Base-by-base conservation (phyloP, 2,329 filamentous ascomycete species). In the Grosmannia serpens region DNA sequence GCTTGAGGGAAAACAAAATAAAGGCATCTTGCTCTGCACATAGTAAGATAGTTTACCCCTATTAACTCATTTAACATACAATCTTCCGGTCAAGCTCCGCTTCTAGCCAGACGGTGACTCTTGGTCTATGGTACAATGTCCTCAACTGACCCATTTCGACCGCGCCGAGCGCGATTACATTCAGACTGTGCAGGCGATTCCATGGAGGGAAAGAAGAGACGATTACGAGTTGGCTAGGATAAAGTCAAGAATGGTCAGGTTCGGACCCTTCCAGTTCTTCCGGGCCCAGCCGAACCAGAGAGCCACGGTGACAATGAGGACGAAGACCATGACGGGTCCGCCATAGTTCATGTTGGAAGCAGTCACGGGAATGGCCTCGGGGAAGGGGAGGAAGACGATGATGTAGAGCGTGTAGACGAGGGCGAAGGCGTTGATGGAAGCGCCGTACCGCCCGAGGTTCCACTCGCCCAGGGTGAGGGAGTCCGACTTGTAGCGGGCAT, bases 341-440 rank as follows among this genome's bases (percentile, higher is more conserved):
- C 41, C 46, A 22, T 61, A 62, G 47, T 63, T 64, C 63, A 64
- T 62, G 20, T 63, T 63, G 27, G 58, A 33, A 3, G 55, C 60
- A 11, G 59, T 59, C 49, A 64, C 60, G 15, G 62, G 62, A 10
- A 63, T 33, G 20, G 55, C 50, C 7, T 47, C 53, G 17, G 63
- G 62, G 47, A 64, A 64, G 1, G 60, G 60, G 17, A 62, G 41
- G 54, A 59, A 62, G 26, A 64, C 33, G 11, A 62, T 52, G 10
- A 58, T 53, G 41, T 59, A 64, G 22, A 59, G 33, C 6, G 60
- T 61, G 38, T 62, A 64, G 13, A 59, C 29, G 20, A 64, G 26
- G 20, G 58, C 63, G n/a, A 60, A 60, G 7, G 29, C 26, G 38
- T 64, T 63, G 41, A 64, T n/a, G 5, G n/a, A 55, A 2, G 17